A percentile compares a stretch with the other conserved stretches of the same genome.
These are phyloP conservation scores for Dalechampia spathulata DNA, from an alignment of 441 rosid species.

Conservation along the genomic window DNA sequence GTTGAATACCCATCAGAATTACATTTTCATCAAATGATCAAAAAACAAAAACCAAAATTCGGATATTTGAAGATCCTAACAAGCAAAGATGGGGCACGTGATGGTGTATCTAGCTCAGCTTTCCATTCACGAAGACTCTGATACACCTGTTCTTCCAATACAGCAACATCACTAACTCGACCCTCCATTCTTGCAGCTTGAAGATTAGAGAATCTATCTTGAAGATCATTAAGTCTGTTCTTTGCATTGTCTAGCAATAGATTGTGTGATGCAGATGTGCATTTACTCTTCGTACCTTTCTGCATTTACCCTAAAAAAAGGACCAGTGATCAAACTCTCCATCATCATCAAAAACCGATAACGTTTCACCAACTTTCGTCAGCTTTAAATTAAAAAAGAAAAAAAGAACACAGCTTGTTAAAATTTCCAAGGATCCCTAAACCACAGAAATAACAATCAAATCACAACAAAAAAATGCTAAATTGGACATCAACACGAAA, in stretches of 20 bases:
- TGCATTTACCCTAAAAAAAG: conserved; percentile 3
- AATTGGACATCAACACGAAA: not conserved
- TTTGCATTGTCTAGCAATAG: conserved; percentile 49
- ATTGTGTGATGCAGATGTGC: conserved; percentile 43
- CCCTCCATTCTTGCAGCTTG: conserved; percentile 62
- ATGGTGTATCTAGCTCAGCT: conserved; percentile 56
- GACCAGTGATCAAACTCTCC: not conserved
- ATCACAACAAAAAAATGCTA: not conserved
- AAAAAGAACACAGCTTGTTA: not conserved
- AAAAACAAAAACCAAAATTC: not conserved
- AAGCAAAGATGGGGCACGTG: conserved; percentile 54
- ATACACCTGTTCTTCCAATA: conserved; percentile 63
- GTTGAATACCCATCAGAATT: not conserved
- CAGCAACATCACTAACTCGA: conserved; percentile 34
- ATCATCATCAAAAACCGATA: not conserved
- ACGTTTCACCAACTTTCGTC: not conserved
- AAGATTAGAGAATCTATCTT: conserved; percentile 45
- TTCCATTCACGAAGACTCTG: conserved; percentile 62
- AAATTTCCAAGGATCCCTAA: not conserved
- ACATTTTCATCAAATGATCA: not conserved
- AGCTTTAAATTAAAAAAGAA: not conserved
- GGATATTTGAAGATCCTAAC: conserved; percentile 1
- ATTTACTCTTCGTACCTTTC: conserved; percentile 37
- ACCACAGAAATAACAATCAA: not conserved
- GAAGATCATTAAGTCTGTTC: conserved; percentile 45